Conservation (phyloP, 1,139 yeast genomes). For the Chernovozyma aurita region DNA sequence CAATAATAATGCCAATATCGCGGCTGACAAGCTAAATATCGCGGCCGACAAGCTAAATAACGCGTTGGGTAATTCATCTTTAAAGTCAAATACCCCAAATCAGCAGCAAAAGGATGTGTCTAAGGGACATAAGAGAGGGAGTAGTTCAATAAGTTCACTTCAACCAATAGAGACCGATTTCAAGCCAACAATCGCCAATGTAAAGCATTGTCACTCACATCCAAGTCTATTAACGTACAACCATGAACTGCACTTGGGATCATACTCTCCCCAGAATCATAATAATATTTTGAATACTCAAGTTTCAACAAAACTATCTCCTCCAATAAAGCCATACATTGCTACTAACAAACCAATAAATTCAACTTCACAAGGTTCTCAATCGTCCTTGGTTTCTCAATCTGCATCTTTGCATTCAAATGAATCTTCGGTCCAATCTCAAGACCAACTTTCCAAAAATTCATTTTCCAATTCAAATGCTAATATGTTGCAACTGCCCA, state of each 20-base stretch:
- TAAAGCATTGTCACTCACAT: slow-evolving; percentile 1
- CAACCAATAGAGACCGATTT: slow-evolving; percentile 4
- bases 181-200: background rate
- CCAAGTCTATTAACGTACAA: slow-evolving; percentile 2
- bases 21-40: slow-evolving; percentile 13
- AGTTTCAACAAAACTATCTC: background rate
- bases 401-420: slow-evolving; percentile 5
- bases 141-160: slow-evolving; percentile 6
- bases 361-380: slow-evolving; percentile 1
- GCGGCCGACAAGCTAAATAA: slow-evolving; percentile 5
- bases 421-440: background rate
- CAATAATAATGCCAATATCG: slow-evolving; percentile 11
- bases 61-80: background rate
- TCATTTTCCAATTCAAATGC: background rate
- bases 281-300: background rate
- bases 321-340: slow-evolving; percentile 1
- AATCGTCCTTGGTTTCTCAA: slow-evolving; percentile 6
- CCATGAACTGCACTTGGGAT: background rate
- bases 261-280: background rate
- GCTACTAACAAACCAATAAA: slow-evolving; percentile 1
- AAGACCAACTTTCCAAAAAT: background rate
- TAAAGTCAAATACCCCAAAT: background rate
- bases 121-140: slow-evolving; percentile 5
- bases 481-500: background rate
- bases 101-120: background rate